Evolutionary conservation across 257 asterid genomes (phyloP).

Genomic region (Parsonsia alboflavescens): DNA sequence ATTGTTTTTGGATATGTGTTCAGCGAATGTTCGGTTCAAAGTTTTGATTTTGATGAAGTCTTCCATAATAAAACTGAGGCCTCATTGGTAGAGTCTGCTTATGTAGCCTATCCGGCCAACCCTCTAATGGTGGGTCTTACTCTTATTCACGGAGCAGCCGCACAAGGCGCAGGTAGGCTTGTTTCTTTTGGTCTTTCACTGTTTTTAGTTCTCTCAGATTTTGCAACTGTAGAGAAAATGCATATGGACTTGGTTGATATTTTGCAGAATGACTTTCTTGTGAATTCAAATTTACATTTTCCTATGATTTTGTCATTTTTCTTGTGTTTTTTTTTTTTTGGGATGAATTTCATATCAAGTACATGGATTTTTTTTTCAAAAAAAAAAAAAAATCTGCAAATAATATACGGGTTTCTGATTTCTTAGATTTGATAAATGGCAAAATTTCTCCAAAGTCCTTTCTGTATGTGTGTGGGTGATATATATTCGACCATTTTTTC

Average conservation of each 20-base stretch:
- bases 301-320: neutral
- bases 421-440: neutral
- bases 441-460: neutral
- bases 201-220: neutral
- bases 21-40: slow-evolving; percentile 35
- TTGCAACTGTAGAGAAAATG: neutral
- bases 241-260: neutral
- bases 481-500: neutral
- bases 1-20: slow-evolving; percentile 20
- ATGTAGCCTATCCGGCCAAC: slow-evolving; percentile 45
- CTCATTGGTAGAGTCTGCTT: slow-evolving; percentile 40
- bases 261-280: neutral
- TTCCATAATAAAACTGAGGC: slow-evolving; percentile 40
- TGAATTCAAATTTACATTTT: neutral
- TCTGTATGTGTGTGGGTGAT: neutral
- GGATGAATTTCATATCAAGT: neutral
- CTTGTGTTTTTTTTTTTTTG: neutral
- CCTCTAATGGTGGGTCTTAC: slow-evolving; percentile 77
- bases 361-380: neutral
- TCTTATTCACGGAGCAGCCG: slow-evolving; percentile 76
- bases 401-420: neutral
- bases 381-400: neutral
- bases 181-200: slow-evolving; percentile 16
- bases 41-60: slow-evolving; percentile 50
- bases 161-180: slow-evolving; percentile 70